Evolutionary conservation across 2,329 filamentous ascomycete genomes (phyloP).

Genomic region (Trichophaea hybrida): DNA sequence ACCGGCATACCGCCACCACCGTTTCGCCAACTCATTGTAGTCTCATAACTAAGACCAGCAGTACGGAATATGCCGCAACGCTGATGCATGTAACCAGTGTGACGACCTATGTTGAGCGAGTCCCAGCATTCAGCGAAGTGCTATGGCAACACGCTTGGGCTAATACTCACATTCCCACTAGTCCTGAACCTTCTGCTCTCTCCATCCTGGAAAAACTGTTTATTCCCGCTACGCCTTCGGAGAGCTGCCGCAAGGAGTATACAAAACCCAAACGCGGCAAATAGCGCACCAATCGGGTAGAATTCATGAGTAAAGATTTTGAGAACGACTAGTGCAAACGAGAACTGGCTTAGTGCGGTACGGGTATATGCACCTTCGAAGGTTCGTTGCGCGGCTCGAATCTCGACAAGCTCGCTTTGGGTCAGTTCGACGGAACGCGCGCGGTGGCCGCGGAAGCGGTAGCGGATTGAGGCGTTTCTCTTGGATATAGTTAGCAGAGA

Average conservation of each 20-base stretch:
- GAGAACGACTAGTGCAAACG: slow-evolving; percentile 82
- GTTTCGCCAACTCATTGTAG: background rate
- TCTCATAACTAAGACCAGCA: slow-evolving; percentile 19
- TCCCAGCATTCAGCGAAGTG: background rate
- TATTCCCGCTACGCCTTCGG: slow-evolving; percentile 78
- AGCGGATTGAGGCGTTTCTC: slow-evolving; percentile 37
- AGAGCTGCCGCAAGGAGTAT: slow-evolving; percentile 73
- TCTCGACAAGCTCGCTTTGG: slow-evolving; percentile 73
- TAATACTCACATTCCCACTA: slow-evolving; percentile 19
- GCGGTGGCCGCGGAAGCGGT: slow-evolving; percentile 64
- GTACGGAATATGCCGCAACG: slow-evolving; percentile 15
- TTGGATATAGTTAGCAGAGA: background rate
- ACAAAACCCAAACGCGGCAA: slow-evolving; percentile 78
- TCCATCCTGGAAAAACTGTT: slow-evolving; percentile 66
- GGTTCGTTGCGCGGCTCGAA: slow-evolving; percentile 85
- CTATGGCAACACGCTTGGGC: background rate
- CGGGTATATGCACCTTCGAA: slow-evolving; percentile 96
- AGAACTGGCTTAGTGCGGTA: slow-evolving; percentile 87
- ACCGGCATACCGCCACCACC: background rate
- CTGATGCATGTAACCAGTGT: slow-evolving; percentile 16
- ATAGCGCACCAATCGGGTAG: slow-evolving; percentile 90
- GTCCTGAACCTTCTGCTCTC: slow-evolving; percentile 19
- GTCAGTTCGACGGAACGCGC: slow-evolving; percentile 73
- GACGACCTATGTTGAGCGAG: slow-evolving; percentile 14
- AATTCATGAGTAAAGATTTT: slow-evolving; percentile 97